Percentiles rank a stretch among this genome's conserved stretches.
Evolutionary conservation across 2,329 filamentous ascomycete species (phyloP).

Genomic region (Phoma herbarum): DNA sequence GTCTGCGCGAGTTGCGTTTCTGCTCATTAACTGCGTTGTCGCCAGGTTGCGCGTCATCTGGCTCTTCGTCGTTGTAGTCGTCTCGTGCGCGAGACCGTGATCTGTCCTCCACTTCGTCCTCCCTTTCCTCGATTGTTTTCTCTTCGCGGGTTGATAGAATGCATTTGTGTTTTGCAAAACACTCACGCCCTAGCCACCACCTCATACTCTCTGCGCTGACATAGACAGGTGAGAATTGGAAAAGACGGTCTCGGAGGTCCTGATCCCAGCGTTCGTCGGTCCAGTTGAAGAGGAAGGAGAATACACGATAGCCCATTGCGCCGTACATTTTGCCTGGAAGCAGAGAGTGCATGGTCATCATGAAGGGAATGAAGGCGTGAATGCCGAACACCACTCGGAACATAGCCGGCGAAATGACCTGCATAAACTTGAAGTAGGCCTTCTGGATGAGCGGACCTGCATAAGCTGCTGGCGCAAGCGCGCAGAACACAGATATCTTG

Average conservation of each 20-base stretch:
- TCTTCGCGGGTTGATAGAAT: conserved; percentile 82
- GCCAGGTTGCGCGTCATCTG: conserved; percentile 10
- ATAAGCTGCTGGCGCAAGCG: conserved; percentile 88
- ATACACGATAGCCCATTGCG: conserved; percentile 85
- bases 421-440: conserved; percentile 93
- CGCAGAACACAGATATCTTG: conserved; percentile 88
- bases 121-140: conserved; percentile 66
- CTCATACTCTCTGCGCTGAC: conserved; percentile 90
- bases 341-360: conserved; percentile 82
- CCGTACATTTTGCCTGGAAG: conserved; percentile 77
- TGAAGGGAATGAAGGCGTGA: conserved; percentile 90
- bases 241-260: conserved; percentile 80
- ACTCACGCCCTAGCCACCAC: conserved; percentile 92
- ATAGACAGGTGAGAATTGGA: conserved; percentile 91
- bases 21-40: conserved; percentile 11
- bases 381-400: conserved; percentile 90
- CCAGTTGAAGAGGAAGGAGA: conserved; percentile 91
- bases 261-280: conserved; percentile 85
- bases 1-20: conserved; percentile 11
- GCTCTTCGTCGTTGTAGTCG: conserved; percentile 29
- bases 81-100: conserved; percentile 23
- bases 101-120: conserved; percentile 52
- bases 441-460: conserved; percentile 86
- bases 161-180: conserved; percentile 85
- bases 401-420: conserved; percentile 75